phyloP scores from a whole-genome alignment of 2,329 filamentous ascomycete genomes.

The Aspergillus phoenicis region DNA sequence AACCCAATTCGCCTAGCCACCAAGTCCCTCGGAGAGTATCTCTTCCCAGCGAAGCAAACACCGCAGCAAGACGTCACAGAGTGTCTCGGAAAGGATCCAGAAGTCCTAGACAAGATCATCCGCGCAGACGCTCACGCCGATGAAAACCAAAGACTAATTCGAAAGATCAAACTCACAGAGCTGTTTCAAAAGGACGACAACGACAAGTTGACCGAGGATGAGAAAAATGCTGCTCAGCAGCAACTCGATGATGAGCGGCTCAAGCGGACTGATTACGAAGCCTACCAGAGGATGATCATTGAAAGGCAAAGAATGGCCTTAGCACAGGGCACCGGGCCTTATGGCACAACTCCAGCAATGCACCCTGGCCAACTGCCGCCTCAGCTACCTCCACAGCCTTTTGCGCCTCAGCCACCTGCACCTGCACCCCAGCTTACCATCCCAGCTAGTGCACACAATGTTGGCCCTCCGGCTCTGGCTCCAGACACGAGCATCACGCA shows the following conservation, averaged over 20 bases:
- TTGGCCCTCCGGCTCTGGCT: conserved; percentile 26
- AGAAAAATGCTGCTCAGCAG: conserved; percentile 58
- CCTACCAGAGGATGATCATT: conserved; percentile 29
- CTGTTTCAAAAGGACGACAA: conserved; percentile 72
- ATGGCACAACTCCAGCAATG: no score
- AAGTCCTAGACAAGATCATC: conserved; percentile 61
- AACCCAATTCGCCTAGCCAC: conserved; percentile 70
- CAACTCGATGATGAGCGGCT: conserved; percentile 46
- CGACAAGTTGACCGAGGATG: conserved; percentile 64
- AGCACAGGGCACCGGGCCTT: not conserved
- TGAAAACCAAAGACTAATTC: conserved; percentile 26
- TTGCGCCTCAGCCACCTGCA: not conserved
- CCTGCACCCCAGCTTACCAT: not conserved
- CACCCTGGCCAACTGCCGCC: not conserved
- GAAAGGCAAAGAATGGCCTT: conserved; percentile 17
- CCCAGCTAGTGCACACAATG: conserved; percentile 14
- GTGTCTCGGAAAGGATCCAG: conserved; percentile 61
- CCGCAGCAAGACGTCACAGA: conserved; percentile 54
- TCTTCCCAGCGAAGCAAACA: conserved; percentile 61
- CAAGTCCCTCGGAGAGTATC: conserved; percentile 56
- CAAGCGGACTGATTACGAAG: conserved; percentile 40
- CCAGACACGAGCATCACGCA: conserved; percentile 26
- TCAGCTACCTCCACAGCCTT: not conserved
- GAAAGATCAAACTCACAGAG: conserved; percentile 66
- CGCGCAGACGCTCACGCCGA: conserved; percentile 21